These are phyloP conservation scores for Talaromyces sp. DNA, from an alignment of 2,329 filamentous ascomycete species.

Conservation along the genomic window DNA sequence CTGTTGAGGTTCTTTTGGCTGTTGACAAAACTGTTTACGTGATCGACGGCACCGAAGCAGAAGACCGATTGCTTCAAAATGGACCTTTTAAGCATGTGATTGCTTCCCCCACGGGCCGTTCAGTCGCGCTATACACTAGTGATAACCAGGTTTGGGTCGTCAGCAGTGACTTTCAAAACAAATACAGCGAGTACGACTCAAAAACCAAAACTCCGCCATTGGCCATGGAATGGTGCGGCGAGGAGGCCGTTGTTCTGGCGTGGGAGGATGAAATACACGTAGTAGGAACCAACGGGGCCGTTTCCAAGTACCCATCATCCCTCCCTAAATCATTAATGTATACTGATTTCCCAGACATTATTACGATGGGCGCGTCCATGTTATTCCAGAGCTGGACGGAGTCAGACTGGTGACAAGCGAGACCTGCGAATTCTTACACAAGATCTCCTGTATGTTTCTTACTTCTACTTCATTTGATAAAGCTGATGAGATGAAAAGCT, in stretches of 20 bases:
- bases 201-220: slow-evolving; percentile 78
- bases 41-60: slow-evolving; percentile 81
- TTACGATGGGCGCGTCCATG: slow-evolving; percentile 86
- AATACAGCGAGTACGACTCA: slow-evolving; percentile 87
- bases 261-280: slow-evolving; percentile 98
- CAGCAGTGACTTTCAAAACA: slow-evolving; percentile 89
- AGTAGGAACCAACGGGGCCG: slow-evolving; percentile 76
- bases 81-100: slow-evolving; percentile 88
- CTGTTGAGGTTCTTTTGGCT: slow-evolving; percentile 86
- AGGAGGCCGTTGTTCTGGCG: slow-evolving; percentile 85
- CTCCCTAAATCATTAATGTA: background rate
- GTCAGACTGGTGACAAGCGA: slow-evolving; percentile 86
- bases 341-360: slow-evolving; percentile 57
- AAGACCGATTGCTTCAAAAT: slow-evolving; percentile 85
- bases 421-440: slow-evolving; percentile 95
- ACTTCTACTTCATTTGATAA: background rate
- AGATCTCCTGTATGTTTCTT: slow-evolving; percentile 61
- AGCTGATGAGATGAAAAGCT: slow-evolving; percentile 34
- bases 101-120: slow-evolving; percentile 86
- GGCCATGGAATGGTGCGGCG: slow-evolving; percentile 93
- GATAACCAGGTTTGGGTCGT: slow-evolving; percentile 88
- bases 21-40: slow-evolving; percentile 80
- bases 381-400: slow-evolving; percentile 85
- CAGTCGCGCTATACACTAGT: slow-evolving; percentile 79
- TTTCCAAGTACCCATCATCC: slow-evolving; percentile 49